Percentiles rank a stretch among this genome's conserved stretches.
These are phyloP conservation scores for Discostella stelligeroides DNA, from an alignment of 108 stramenopile genomes.

Conservation along the genomic window DNA sequence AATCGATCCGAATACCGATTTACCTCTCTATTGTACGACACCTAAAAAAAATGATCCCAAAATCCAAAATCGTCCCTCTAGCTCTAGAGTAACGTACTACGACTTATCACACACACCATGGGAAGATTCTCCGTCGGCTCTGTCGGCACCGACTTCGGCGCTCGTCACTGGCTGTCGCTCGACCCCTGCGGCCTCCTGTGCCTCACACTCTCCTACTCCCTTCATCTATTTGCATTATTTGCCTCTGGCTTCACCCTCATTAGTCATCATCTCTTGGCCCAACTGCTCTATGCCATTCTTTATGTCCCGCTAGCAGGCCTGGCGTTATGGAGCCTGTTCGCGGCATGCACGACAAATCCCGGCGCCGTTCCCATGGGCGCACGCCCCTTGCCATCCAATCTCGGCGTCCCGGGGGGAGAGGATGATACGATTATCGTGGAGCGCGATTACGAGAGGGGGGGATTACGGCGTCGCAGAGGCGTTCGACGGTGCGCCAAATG, in stretches of 20 bases:
- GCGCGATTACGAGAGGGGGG: conserved; percentile 31
- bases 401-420: conserved; percentile 17
- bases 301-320: conserved; percentile 57
- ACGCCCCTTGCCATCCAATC: conserved; percentile 56
- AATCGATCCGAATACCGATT: no score
- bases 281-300: conserved; percentile 44
- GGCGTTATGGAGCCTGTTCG: conserved; percentile 62
- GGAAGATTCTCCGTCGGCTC: conserved; percentile 22
- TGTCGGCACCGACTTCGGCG: conserved; percentile 40
- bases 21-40: no score
- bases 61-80: no score
- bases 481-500: conserved; percentile 78
- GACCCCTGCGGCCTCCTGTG: conserved; percentile 74
- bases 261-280: conserved; percentile 44
- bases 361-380: conserved; percentile 87
- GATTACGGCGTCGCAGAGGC: conserved; percentile 49
- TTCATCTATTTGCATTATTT: conserved; percentile 67
- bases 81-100: no score
- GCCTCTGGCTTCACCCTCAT: conserved; percentile 52
- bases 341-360: conserved; percentile 78
- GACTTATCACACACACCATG: no score
- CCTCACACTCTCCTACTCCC: conserved; percentile 48
- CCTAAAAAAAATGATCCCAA: no score
- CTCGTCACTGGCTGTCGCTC: conserved; percentile 54
- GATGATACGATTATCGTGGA: conserved; percentile 25